Conservation (phyloP, 2,329 filamentous ascomycete genomes). For the Sarocladium strictum region DNA sequence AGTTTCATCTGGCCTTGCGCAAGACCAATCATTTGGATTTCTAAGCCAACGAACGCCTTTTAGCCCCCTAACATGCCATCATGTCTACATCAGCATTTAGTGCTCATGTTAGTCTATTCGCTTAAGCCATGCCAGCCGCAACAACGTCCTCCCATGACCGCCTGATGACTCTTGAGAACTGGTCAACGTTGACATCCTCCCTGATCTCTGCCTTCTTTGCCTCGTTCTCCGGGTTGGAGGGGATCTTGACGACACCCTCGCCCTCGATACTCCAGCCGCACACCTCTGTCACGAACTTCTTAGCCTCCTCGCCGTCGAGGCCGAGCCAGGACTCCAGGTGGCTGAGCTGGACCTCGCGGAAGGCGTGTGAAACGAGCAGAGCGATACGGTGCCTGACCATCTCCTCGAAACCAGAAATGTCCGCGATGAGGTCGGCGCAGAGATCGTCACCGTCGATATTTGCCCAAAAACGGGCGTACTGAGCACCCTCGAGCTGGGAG, state of each 20-base stretch:
- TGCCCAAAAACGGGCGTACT: conserved; percentile 90
- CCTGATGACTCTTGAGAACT: conserved; percentile 73
- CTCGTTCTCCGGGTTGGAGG: conserved; percentile 94
- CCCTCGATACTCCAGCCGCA: conserved; percentile 79
- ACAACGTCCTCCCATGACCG: conserved; percentile 71
- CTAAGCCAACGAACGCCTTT: conserved; percentile 15
- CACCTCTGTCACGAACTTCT: conserved; percentile 77
- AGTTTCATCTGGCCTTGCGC: conserved; percentile 5
- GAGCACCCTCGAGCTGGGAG: conserved; percentile 80
- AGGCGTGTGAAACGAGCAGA: conserved; percentile 74
- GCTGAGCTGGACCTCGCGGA: conserved; percentile 63
- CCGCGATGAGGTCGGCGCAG: conserved; percentile 90
- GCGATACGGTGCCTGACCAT: conserved; percentile 86
- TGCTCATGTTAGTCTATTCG: conserved; percentile 9
- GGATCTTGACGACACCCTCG: conserved; percentile 64
- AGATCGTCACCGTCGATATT: conserved; percentile 90
- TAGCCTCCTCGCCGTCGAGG: conserved; percentile 58
- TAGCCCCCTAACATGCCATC: conserved; percentile 24
- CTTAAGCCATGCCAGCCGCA: conserved; percentile 22
- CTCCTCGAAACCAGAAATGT: conserved; percentile 93
- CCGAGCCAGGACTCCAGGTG: conserved; percentile 74
- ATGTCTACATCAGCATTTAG: conserved; percentile 21
- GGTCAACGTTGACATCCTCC: conserved; percentile 89
- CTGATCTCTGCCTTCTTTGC: conserved; percentile 91
- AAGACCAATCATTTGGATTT: conserved; percentile 14